Base-by-base conservation (phyloP, 805 yeast species). In the Yarrowia sp. region DNA sequence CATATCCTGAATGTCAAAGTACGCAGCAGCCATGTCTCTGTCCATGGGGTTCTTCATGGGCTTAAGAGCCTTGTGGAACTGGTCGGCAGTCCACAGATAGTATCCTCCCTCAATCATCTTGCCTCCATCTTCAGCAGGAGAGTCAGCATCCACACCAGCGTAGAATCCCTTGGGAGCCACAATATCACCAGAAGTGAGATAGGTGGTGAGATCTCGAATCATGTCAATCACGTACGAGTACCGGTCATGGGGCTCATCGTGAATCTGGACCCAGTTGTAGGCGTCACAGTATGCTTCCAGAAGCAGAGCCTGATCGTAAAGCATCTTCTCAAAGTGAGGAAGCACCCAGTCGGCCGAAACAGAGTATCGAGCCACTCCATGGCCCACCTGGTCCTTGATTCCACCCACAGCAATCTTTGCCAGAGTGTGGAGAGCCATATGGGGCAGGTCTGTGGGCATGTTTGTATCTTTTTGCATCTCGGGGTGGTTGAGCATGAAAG, bases 271-370 rank as follows among this genome's bases (percentile, higher is more conserved):
- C 41, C 68, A 67, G 11, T 68, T 48, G 61, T 66, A 69, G 14
- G 71, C 74, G 46, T 72, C 74, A 3, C 71, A 66, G 49, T 71
- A 74, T 1, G 78, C 79, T 44, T 68, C 58, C 36, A 77, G 69
- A 33, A 78, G 66, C 33, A 72, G 67, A 0, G 77, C 76, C 66
- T 77, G 80, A 46, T 76, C 79, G 52, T 71, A 71, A 24, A 77
- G 71, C 74, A 75, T 74, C 66, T 78, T 78, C 52, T 76, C 78
- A 67, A 78, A 76, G 48, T 75, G 77, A 2, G 80, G 80, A 38
- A 78, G 67, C 36, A 71, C 71, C 80, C 80, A 77, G 63, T 77
- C 80, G 3, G 70, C 71, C 11, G 78, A 73, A 17, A 75, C 75
- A 0, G 79, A 75, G 67, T 76, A 77, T 28, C 77, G 59, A 22